Evolutionary conservation across 192 early-diverging fungal genomes (phyloP).

Genomic region (Pilaira anomala): DNA sequence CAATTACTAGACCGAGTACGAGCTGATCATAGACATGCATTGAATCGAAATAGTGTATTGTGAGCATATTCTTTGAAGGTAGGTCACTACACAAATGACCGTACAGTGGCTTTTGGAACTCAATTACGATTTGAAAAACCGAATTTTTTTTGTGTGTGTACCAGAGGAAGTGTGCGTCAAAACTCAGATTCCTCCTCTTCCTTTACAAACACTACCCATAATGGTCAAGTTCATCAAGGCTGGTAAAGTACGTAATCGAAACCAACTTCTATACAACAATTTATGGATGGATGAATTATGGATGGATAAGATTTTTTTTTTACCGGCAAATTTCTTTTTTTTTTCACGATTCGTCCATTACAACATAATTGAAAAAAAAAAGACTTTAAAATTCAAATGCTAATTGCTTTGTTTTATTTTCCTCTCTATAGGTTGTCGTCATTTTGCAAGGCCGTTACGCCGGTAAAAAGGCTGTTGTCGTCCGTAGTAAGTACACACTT

Average conservation of each 20-base stretch:
- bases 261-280: not conserved
- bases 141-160: too few species aligned
- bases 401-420: not conserved
- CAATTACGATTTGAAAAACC: too few species aligned
- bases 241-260: slow-evolving; percentile 47
- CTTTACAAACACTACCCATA: slow-evolving; percentile 21
- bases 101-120: too few species aligned
- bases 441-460: slow-evolving; percentile 97
- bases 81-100: too few species aligned
- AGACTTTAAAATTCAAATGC: not conserved
- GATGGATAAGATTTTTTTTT: slow-evolving; percentile 22
- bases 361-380: not conserved
- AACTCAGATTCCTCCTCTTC: slow-evolving; percentile 21
- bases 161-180: not conserved
- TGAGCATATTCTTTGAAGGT: too few species aligned
- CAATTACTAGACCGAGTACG: too few species aligned
- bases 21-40: too few species aligned
- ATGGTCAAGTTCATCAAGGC: slow-evolving; percentile 60
- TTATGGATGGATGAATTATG: slow-evolving; percentile 26
- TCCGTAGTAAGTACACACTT: slow-evolving; percentile 68
- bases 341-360: not conserved
- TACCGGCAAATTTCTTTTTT: not conserved
- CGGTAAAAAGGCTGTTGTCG: slow-evolving; percentile 99
- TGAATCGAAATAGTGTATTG: too few species aligned
- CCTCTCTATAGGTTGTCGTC: slow-evolving; percentile 81